Conservation (phyloP, 768 basidiomycete genomes). For the Suillus luteus region DNA sequence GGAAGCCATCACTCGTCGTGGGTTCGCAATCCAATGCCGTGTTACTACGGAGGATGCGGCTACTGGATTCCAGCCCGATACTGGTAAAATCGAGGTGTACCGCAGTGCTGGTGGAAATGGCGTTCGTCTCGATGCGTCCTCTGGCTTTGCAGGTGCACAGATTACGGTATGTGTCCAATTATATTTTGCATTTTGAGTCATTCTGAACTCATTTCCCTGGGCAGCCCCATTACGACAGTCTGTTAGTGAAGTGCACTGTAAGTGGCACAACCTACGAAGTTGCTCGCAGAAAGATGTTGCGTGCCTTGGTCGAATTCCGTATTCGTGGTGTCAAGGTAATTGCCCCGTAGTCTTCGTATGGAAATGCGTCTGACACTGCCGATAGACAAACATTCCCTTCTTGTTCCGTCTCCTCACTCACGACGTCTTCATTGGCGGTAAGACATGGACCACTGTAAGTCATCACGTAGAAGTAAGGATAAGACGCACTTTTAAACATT, state of each 20-base stretch:
- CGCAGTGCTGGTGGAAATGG: slow-evolving; percentile 98
- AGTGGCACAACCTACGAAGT: slow-evolving; percentile 98
- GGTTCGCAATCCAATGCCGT: slow-evolving; percentile 98
- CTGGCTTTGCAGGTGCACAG: slow-evolving; percentile 98
- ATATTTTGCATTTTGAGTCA: slow-evolving; percentile 4
- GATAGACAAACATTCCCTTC: slow-evolving; percentile 98
- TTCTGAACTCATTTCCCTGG: slow-evolving; percentile 4
- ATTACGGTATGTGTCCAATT: slow-evolving; percentile 72
- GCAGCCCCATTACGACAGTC: slow-evolving; percentile 96
- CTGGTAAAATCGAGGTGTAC: slow-evolving; percentile 99
- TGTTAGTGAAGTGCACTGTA: slow-evolving; percentile 95
- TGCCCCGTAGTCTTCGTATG: slow-evolving; percentile 13
- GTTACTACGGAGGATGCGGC: slow-evolving; percentile 97
- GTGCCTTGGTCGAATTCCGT: slow-evolving; percentile 99
- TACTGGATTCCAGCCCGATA: slow-evolving; percentile 94
- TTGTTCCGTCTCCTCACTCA: slow-evolving; percentile 96
- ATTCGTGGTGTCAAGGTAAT: slow-evolving; percentile 95
- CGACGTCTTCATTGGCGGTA: slow-evolving; percentile 92
- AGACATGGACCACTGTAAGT: slow-evolving; percentile 94
- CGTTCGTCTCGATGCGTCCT: slow-evolving; percentile 93
- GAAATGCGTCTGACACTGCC: neutral
- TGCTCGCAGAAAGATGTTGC: slow-evolving; percentile 97
- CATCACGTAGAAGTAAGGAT: slow-evolving; percentile 15
- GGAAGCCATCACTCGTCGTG: slow-evolving; percentile 93
- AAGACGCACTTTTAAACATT: neutral